A percentile compares a stretch with the other conserved stretches of the same genome.
These are phyloP conservation scores for Alternaria gansuensis DNA, from an alignment of 2,329 filamentous ascomycete genomes.

Conservation along the genomic window DNA sequence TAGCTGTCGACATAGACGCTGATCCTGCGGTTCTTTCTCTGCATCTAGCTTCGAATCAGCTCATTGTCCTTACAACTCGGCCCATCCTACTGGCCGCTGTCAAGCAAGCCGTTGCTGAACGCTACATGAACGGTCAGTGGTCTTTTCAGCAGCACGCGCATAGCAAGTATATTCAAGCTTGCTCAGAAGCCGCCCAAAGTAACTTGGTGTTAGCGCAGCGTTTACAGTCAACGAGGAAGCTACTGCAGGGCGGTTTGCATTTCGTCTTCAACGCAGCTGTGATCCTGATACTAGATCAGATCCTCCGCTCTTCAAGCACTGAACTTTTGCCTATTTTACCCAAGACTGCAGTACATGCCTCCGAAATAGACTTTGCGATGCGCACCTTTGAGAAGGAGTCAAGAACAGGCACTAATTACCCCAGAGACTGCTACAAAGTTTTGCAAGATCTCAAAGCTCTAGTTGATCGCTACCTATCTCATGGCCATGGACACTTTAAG, in stretches of 20 bases:
- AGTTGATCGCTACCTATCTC: conserved; percentile 31
- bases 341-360: not conserved
- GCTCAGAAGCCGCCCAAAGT: conserved; percentile 30
- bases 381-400: conserved; percentile 36
- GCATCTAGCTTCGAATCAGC: conserved; percentile 40
- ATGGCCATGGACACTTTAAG: conserved; percentile 5
- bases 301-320: conserved; percentile 15
- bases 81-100: conserved; percentile 37
- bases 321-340: not conserved
- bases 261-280: conserved; percentile 43
- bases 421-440: conserved; percentile 36
- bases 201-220: conserved; percentile 35
- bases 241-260: conserved; percentile 38
- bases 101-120: conserved; percentile 36
- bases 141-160: conserved; percentile 25
- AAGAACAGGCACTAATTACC: conserved; percentile 36
- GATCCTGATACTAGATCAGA: conserved; percentile 36
- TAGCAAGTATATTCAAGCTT: conserved; percentile 25
- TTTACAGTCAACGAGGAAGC: conserved; percentile 21
- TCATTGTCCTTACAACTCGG: conserved; percentile 38
- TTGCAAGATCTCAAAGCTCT: conserved; percentile 37
- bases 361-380: conserved; percentile 37
- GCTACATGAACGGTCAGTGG: conserved; percentile 24
- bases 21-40: conserved; percentile 36
- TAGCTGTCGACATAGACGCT: conserved; percentile 23